phyloP scores from a whole-genome alignment of 495 filamentous ascomycete genomes.

The Rhypophila decipiens region DNA sequence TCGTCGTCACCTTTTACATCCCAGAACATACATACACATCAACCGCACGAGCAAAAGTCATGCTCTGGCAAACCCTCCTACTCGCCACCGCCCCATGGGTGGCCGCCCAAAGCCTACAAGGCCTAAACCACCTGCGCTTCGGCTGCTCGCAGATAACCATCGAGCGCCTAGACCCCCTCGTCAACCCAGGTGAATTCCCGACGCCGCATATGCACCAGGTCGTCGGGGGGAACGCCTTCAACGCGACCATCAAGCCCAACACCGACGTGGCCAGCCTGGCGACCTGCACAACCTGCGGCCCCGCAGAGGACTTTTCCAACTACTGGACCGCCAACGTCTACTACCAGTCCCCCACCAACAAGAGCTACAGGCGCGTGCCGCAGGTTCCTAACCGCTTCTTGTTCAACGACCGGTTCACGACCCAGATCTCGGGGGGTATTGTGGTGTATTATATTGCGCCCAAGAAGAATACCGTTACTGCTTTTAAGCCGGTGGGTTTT shows the following conservation, averaged over 20 bases:
- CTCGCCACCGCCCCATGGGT: neutral
- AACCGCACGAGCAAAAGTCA: too few species aligned
- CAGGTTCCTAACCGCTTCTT: constrained; percentile 12
- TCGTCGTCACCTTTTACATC: neutral
- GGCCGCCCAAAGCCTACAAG: neutral
- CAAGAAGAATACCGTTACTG: constrained; percentile 24
- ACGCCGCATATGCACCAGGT: constrained; percentile 18
- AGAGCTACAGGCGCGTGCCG: constrained; percentile 29
- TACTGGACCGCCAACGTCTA: constrained; percentile 36
- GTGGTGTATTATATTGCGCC: constrained; percentile 33
- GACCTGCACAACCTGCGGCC: constrained; percentile 24
- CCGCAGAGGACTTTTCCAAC: constrained; percentile 27
- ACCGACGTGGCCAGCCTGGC: constrained; percentile 14
- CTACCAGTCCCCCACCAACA: constrained; percentile 28
- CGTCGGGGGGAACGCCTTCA: neutral
- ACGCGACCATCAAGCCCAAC: constrained; percentile 12
- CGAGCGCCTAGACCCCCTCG: constrained; percentile 14
- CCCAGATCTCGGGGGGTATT: constrained; percentile 21
- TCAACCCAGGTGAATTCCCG: constrained; percentile 8
- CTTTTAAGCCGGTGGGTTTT: constrained; percentile 31
- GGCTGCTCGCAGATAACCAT: constrained; percentile 11
- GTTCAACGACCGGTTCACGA: constrained; percentile 1
- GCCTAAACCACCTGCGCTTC: constrained; percentile 3
- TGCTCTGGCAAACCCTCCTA: neutral
- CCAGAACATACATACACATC: too few species aligned